Evolutionary conservation across 2,329 filamentous ascomycete species (phyloP), one percentile per base, ranked within the genome.

Genomic region (Trichoderma koningii): DNA sequence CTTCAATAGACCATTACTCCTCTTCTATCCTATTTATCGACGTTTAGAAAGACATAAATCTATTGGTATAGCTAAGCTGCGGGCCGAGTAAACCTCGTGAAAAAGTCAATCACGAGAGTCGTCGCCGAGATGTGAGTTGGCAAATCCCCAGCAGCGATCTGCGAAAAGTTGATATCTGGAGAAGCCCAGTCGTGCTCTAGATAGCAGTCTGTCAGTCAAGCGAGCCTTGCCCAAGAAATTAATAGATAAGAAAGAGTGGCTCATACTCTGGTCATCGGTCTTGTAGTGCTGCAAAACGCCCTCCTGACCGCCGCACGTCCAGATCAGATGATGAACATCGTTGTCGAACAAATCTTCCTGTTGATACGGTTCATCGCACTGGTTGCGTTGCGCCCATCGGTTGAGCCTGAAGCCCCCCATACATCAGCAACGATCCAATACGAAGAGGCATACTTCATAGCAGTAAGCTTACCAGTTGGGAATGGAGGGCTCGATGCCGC

Each of bases 181-280:
- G 79, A 80, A 5, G 80, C 76, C 80, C 81, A 82, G 62, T 74
- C 76, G 66, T 83, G 80, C 17, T 78, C 71, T 72, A 34, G 4
- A 44, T 3, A 10, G 2, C 9, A 26, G n/a, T 21, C 6, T 4
- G 28, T 65, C 17, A 65, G 55, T 55, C 4, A 45, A 14, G 47
- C 10, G 17, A 23, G 10, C 3, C 26, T 14, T 21, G 15, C 6
- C 28, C 5, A 48, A 7, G 15, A 17, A 21, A 10, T 23, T 12
- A 10, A 10, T 15, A 3, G 1, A 23, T 7, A 15, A 23, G 7
- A 1, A 14, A 6, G 9, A 23, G 3, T 30, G 26, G 19, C 19
- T 56, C 68, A 45, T 65, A 72, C 70, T 79, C 73, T 81, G 76
- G 52, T 73, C 71, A 59, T 79, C 75, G 0, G 80, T 73, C 66